Evolutionary conservation across 2,329 filamentous ascomycete species (phyloP), one percentile per base, ranked within the genome.

Genomic region (Cladorrhinum sp.): DNA sequence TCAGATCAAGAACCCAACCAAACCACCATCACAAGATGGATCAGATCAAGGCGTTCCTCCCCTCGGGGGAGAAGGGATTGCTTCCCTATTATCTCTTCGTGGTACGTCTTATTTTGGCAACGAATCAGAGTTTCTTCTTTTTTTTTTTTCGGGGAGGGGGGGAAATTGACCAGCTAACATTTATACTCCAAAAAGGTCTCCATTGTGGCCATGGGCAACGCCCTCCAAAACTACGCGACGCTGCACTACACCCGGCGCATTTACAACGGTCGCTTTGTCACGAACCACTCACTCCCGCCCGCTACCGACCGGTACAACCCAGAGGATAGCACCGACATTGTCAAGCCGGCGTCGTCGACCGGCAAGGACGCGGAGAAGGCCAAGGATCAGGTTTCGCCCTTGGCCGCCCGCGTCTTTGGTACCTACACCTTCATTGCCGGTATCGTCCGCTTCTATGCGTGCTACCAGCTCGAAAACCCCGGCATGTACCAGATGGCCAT

Each of bases 341-440:
- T 85, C 60, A 68, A 83, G 30, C 74, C 77, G 5, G 75, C 74
- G 1, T 74, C 75, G 55, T 68, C 77, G 48, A 73, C 75, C 24
- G 62, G 82, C 74, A 75, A 79, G 58, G 77, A 78, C 55, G 73
- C 77, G 60, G 73, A 71, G 57, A 79, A 78, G 69, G 80, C 75
- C 50, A 70, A 75, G 60, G 83, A 86, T 70, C 84, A 86, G 74
- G 84, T 91, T 59, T 93, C 90, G 5, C 86, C 89, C 4, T 85
- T 96, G 28, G 88, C 87, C 10, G 87, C 87, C 24, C 87, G 91
- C 65, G 86, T 91, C 20, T 96, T 96, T 73, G 92, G 90, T 58
- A 95, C 91, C 28, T 97, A 92, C 88, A 96, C 93, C 0, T 82
- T 94, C 61, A 80, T 96, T 61, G 88, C 89, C 5, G 84, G 86